phyloP scores from a whole-genome alignment of 768 basidiomycete species.

The Lactarius hatsudake region DNA sequence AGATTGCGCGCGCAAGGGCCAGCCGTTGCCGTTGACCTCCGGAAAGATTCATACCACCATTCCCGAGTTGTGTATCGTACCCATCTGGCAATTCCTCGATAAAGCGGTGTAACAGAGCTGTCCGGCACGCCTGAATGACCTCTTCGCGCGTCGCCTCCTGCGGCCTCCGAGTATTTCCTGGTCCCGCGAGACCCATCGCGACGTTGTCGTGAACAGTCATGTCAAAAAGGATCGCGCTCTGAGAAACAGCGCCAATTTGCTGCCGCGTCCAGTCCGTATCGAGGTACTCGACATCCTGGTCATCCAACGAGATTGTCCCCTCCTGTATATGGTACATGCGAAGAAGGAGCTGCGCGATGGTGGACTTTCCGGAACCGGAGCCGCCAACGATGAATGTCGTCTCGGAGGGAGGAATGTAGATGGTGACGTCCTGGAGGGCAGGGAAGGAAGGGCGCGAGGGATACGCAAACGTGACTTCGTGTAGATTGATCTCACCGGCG shows the following conservation, averaged over 20 bases:
- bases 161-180: constrained; percentile 38
- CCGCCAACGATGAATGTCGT: constrained; percentile 79
- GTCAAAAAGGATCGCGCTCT: constrained; percentile 79
- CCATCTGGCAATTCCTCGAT: constrained; percentile 79
- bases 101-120: constrained; percentile 86
- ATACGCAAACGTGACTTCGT: constrained; percentile 64
- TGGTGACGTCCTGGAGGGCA: constrained; percentile 55
- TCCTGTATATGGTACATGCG: constrained; percentile 65
- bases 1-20: constrained; percentile 80
- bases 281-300: constrained; percentile 72
- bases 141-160: constrained; percentile 59
- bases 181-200: constrained; percentile 66
- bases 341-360: constrained; percentile 60
- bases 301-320: constrained; percentile 78
- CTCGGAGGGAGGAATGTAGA: constrained; percentile 70
- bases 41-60: constrained; percentile 71
- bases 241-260: constrained; percentile 74
- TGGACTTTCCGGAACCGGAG: constrained; percentile 78
- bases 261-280: constrained; percentile 65
- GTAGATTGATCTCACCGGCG: constrained; percentile 65
- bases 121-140: constrained; percentile 79
- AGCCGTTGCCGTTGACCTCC: constrained; percentile 93
- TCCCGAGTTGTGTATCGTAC: constrained; percentile 81
- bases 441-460: constrained; percentile 64
- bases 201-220: constrained; percentile 83